Evolutionary conservation across 495 filamentous ascomycete species (phyloP).

Genomic region (Rhypophila decipiens): DNA sequence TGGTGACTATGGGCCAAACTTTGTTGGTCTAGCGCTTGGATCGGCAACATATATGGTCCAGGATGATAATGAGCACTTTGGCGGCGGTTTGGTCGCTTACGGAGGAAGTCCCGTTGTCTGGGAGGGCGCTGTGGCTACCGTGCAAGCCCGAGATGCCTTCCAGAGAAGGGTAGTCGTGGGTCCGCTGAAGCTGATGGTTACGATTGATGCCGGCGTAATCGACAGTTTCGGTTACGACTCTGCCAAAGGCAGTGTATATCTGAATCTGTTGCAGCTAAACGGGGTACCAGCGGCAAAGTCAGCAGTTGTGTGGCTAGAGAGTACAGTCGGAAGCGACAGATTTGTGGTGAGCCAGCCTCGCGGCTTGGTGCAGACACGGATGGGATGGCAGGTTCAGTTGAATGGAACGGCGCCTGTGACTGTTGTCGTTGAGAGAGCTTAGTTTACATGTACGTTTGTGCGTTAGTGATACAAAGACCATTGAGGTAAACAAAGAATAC

Average conservation of each 20-base stretch:
- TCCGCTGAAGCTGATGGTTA: conserved; percentile 33
- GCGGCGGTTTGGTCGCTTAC: conserved; percentile 34
- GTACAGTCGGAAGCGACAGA: conserved; percentile 7
- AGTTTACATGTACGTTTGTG: no score
- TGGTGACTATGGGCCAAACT: conserved; percentile 48
- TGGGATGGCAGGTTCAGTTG: conserved; percentile 12
- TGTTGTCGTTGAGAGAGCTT: background rate
- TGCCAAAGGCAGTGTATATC: conserved; percentile 6
- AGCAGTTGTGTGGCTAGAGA: conserved; percentile 18
- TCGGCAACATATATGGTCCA: conserved; percentile 38
- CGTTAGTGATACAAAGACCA: no score
- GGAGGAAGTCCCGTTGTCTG: conserved; percentile 23
- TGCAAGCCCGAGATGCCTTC: conserved; percentile 36
- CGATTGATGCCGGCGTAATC: conserved; percentile 35
- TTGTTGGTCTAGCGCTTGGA: conserved; percentile 40
- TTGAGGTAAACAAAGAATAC: no score
- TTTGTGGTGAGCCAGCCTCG: conserved; percentile 10
- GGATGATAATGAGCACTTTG: conserved; percentile 28
- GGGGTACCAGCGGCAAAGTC: conserved; percentile 15
- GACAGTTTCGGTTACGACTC: conserved; percentile 17
- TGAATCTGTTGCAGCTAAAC: conserved; percentile 17
- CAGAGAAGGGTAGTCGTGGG: conserved; percentile 38
- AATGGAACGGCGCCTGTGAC: conserved; percentile 8
- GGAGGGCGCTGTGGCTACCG: conserved; percentile 10
- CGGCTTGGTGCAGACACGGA: conserved; percentile 3